Base-by-base conservation (phyloP, 164 flowering plant genomes). In the Taxillus chinensis region DNA sequence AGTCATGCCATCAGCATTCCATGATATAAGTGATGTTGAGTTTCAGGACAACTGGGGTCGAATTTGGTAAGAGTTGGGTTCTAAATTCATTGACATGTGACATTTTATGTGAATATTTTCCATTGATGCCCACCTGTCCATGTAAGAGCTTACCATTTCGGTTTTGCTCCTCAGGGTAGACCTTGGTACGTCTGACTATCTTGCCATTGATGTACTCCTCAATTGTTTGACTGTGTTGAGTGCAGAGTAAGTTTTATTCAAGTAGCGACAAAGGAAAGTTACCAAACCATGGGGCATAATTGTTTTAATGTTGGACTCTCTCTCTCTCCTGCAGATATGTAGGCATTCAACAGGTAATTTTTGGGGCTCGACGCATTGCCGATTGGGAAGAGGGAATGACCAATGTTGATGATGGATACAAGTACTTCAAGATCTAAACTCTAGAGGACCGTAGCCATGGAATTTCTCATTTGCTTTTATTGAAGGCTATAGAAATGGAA, bases 381-480 rank as follows among this genome's bases (percentile, higher is more conserved):
- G 98, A 92, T 60, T 92, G 98, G 95, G 98, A 89, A 75, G 95
- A 92, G 61, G 96, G 95, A 59, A 87, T 90, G 95, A 85, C 84
- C 45, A 77, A 72, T 59, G 72, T 88, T 6, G 92, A 82, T 41
- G 62, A 64, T 75, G 98, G 98, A 27, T 91, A 91, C 74, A 91
- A 84, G 69, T 77, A 70, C 68, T 90, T 83, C 79, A 86, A 85
- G 73, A 86, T 90, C 67, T 90, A 74, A 74, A 87, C 46, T 45
- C 9, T 7, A 11, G 2, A 7, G 7, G 48, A 11, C 2, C 2
- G 48, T 7, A 11, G 48, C 7, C 48, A 45, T 0, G 48, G 27
- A 27, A 27, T 27, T 27, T 27, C 27, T 27, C 27, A 27, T 27
- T 27, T 27, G 27, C 27, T 27, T 27, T 27, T 27, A 27, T 27